Conservation (phyloP, 73 alveolate species). For the Paramecium sonneborni region DNA sequence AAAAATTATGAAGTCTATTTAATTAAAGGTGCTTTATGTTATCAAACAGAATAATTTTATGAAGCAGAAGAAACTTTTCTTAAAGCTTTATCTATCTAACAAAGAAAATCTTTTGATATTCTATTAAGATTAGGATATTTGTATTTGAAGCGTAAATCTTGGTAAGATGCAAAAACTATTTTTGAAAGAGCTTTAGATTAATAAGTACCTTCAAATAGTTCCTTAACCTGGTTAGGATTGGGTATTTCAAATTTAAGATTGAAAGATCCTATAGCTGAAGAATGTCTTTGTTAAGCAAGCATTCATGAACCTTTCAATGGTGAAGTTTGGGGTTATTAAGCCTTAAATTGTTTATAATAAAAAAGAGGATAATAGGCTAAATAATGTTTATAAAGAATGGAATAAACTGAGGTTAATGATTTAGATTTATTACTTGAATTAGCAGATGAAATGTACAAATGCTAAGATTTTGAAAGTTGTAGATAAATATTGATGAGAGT, state of each 20-base stretch:
- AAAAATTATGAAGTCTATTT: slow-evolving; percentile 58
- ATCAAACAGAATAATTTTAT: slow-evolving; percentile 53
- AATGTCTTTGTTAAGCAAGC: slow-evolving; percentile 59
- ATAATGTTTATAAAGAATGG: slow-evolving; percentile 50
- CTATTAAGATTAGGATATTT: slow-evolving; percentile 86
- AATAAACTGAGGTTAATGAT: slow-evolving; percentile 61
- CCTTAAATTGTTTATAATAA: slow-evolving; percentile 34
- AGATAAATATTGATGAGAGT: slow-evolving; percentile 40
- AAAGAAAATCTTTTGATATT: slow-evolving; percentile 61
- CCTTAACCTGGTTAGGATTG: slow-evolving; percentile 91
- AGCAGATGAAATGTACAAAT: slow-evolving; percentile 55
- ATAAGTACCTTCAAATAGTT: slow-evolving; percentile 79
- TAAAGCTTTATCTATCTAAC: slow-evolving; percentile 51
- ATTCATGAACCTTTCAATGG: slow-evolving; percentile 68
- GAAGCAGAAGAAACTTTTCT: slow-evolving; percentile 67
- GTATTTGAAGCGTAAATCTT: slow-evolving; percentile 82
- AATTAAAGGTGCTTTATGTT: slow-evolving; percentile 60
- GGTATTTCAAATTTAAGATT: slow-evolving; percentile 93
- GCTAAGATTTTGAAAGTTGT: slow-evolving; percentile 48
- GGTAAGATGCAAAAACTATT: slow-evolving; percentile 90
- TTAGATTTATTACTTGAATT: slow-evolving; percentile 60
- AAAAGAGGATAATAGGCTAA: slow-evolving; percentile 62
- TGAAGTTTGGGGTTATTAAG: slow-evolving; percentile 66
- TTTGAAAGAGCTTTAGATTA: slow-evolving; percentile 83
- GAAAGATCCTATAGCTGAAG: slow-evolving; percentile 76